Evolutionary conservation across 495 filamentous ascomycete genomes (phyloP), one percentile per base, ranked within the genome.

Genomic region (Coniosporium apollinis): DNA sequence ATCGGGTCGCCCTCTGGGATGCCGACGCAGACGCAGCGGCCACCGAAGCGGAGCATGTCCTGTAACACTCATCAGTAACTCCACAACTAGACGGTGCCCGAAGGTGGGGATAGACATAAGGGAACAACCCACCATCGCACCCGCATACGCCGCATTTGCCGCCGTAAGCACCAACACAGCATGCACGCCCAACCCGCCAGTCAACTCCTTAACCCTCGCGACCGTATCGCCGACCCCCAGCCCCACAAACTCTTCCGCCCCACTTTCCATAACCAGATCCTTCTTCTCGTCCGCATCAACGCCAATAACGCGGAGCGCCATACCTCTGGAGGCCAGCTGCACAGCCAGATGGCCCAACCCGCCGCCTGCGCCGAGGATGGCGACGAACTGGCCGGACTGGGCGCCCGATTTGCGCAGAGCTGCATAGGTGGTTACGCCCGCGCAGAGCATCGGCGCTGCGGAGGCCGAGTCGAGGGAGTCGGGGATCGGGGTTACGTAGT

Each of bases 191-290:
- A 75, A 46, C 0, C 73, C 73, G n/a, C 62, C 65, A 0, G 74
- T 69, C n/a, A 70, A 45, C 4, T 56, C 58, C 44, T 69, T 70
- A 20, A 56, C 52, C 17, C 54, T 41, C 8, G 61, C 52, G 19
- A 77, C 55, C 0, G 60, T 56, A 19, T 70, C 63, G 43, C 66
- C 63, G 9, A 50, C 52, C n/a, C 68, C 70, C 32, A 74, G 52
- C 38, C 77, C 75, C 37, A 83, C 58, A 49, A 82, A 82, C 37
- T 67, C 60, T 51, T 82, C 76, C 2, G 76, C 77, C 1, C 78
- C 78, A 22, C 59, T 70, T 0, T 62, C 59, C 15, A 63, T 61
- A 19, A 73, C 66, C n/a, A 76, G 44, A 2, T 65, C 54, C 38
- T 69, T 64, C 48, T 82, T 82, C 36, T 59, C 63, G 31, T 70